Evolutionary conservation across 2,329 filamentous ascomycete genomes (phyloP).

Genomic region (Phoma herbarum): DNA sequence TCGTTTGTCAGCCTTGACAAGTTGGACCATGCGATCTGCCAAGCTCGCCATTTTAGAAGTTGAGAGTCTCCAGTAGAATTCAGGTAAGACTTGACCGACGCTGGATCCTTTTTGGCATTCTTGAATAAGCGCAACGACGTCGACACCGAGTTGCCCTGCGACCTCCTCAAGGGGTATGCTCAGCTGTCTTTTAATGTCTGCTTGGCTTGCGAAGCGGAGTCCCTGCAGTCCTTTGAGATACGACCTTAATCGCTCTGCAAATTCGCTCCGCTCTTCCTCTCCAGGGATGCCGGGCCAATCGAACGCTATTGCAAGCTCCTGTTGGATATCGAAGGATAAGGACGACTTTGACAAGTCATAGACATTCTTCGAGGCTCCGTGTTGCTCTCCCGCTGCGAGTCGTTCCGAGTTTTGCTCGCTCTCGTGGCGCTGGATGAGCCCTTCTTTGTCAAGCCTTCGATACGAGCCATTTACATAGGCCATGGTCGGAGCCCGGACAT

Average conservation of each 20-base stretch:
- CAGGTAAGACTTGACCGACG: constrained; percentile 20
- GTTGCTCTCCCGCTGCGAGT: constrained; percentile 1
- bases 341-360: not conserved
- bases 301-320: not conserved
- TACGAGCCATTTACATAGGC: constrained; percentile 43
- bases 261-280: not conserved
- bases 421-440: constrained; percentile 8
- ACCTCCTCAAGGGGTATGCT: not conserved
- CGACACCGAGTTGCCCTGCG: not conserved
- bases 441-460: constrained; percentile 19
- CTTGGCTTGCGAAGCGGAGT: not conserved
- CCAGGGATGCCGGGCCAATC: not conserved
- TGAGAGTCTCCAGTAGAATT: constrained; percentile 37
- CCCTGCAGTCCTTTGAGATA: not conserved
- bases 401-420: not conserved
- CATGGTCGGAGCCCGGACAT: constrained; percentile 23
- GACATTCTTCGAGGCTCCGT: constrained; percentile 7
- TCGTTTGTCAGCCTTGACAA: constrained; percentile 28
- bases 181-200: not conserved
- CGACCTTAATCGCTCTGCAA: not conserved
- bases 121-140: not conserved
- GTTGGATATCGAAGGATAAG: not conserved
- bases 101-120: not conserved
- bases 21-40: constrained; percentile 24
- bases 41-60: constrained; percentile 27